These are phyloP conservation scores for Albophoma yamanashiensis DNA, from an alignment of 2,329 filamentous ascomycete species.

Conservation along the genomic window DNA sequence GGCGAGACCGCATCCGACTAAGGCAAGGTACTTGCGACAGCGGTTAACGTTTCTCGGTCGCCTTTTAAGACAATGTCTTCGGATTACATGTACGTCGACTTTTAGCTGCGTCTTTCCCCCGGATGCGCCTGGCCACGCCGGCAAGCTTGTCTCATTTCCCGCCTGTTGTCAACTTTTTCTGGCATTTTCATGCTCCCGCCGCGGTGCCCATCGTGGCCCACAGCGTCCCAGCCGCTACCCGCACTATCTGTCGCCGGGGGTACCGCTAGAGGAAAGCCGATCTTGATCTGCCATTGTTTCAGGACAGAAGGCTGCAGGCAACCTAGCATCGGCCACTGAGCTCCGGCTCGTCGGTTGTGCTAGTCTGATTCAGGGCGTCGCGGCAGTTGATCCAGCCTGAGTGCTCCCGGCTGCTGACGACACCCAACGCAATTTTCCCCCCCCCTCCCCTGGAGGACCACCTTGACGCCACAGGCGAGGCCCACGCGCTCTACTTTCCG, in stretches of 20 bases:
- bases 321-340: neutral
- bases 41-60: neutral
- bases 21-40: too few species aligned
- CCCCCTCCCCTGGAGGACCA: neutral
- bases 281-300: conserved; percentile 14
- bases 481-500: neutral
- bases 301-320: conserved; percentile 3
- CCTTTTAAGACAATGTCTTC: neutral
- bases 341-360: neutral
- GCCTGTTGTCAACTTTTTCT: neutral
- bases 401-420: neutral
- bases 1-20: neutral
- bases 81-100: neutral
- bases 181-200: neutral
- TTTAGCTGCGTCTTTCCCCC: neutral
- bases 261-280: conserved; percentile 3
- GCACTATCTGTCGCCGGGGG: neutral
- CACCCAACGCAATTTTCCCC: neutral
- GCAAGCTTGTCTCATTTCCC: neutral
- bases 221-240: neutral
- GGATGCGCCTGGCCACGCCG: neutral
- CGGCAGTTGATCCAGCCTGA: neutral
- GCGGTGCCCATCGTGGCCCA: neutral
- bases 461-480: neutral
- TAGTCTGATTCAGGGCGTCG: neutral